Conservation (phyloP, 805 yeast species). For the Candida mattraensis region DNA sequence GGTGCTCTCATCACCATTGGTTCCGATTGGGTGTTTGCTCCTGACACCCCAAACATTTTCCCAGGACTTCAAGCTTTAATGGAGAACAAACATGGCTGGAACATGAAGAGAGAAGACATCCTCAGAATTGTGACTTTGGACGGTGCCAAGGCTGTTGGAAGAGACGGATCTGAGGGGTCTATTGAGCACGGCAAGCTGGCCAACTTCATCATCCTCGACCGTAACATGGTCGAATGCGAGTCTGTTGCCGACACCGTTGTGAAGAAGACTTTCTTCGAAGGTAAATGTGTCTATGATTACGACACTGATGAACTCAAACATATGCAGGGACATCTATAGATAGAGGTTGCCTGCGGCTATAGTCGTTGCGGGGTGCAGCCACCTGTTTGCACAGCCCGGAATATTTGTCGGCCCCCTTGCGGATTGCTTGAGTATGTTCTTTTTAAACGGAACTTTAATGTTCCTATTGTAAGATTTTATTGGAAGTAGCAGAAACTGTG, state of each 20-base stretch:
- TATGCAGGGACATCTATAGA: constrained; percentile 20
- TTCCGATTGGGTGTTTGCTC: constrained; percentile 31
- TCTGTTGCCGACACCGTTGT: constrained; percentile 24
- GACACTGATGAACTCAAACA: constrained; percentile 28
- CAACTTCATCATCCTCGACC: constrained; percentile 25
- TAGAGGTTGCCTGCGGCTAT: too few relatives aligned
- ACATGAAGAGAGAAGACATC: constrained; percentile 25
- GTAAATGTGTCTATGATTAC: constrained; percentile 27
- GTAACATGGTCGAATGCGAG: constrained; percentile 23
- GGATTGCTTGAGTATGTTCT: too few relatives aligned
- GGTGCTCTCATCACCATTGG: constrained; percentile 30
- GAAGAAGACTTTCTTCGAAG: constrained; percentile 27
- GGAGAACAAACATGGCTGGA: constrained; percentile 30
- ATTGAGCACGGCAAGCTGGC: constrained; percentile 27
- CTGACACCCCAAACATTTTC: constrained; percentile 30
- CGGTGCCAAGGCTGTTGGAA: constrained; percentile 26
- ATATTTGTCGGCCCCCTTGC: too few relatives aligned
- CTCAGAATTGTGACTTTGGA: constrained; percentile 25
- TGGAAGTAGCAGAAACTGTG: too few relatives aligned
- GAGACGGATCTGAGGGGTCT: constrained; percentile 24
- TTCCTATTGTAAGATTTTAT: too few relatives aligned
- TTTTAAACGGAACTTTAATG: too few relatives aligned
- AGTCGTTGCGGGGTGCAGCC: too few relatives aligned
- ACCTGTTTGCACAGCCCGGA: too few relatives aligned
- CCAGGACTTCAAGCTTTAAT: constrained; percentile 29